Base-by-base conservation (phyloP, 2,329 filamentous ascomycete species). In the Colletotrichum sp. region DNA sequence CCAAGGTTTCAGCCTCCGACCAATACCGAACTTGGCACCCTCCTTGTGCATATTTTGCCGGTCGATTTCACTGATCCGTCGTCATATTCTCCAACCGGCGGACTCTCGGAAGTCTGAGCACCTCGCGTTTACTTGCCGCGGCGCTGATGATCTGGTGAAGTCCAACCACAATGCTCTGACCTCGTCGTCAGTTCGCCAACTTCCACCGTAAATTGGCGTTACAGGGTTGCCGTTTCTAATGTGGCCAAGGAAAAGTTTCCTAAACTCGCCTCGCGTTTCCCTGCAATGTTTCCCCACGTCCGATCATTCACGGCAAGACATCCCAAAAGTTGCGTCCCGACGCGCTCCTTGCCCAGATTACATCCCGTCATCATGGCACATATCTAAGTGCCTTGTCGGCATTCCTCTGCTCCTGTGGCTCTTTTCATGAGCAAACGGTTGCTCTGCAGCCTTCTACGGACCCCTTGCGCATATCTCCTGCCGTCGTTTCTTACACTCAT, bases 1-100 rank as follows among this genome's bases (percentile, higher is more conserved):
- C 75, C 30, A 71, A 36, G 63, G 75, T 77, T 77, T 77, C 75
- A 77, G 72, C 75, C 67, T 71, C 72, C 66, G 71, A 71, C 71
- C 62, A 55, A 59, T 60, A 71, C 75, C 55, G 62, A 75, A 75
- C 75, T 75, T 77, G 75, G 75, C 75, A 62, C 59, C 66, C 63
- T 70, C 72, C 39, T 64, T 28, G 32, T 26, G 66, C 62, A 71
- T n/a, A 71, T 10, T 62, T 76, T 64, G 63, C 57, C 57, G 44
- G 28, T 16, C 26, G 28, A 32, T 55, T 30, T 44, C 55, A 36
- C 55, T 39, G 12, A 49, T 36, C 62, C 39, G 65, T 67, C 66
- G 65, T 71, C 60, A 57, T 75, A 21, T 15, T 69, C 34, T 64
- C 36, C 30, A 52, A 24, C 71, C 30, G 36, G 32, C 44, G 75